Evolutionary conservation across 768 basidiomycete species (phyloP).

Genomic region (Russula olivacea): DNA sequence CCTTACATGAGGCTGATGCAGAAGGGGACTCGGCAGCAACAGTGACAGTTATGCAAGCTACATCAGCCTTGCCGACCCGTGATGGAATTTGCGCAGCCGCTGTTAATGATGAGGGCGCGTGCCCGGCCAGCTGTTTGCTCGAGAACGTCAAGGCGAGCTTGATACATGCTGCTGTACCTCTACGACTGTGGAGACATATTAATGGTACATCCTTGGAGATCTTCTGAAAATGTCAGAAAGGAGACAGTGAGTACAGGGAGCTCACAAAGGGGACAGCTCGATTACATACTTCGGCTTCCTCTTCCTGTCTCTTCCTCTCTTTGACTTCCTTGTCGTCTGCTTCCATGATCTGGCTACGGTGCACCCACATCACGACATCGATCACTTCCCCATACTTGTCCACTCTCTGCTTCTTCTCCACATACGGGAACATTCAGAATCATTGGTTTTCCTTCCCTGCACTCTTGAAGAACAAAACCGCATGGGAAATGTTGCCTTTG

Average conservation of each 20-base stretch:
- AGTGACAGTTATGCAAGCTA: too few species aligned
- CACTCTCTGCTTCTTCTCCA: constrained; percentile 86
- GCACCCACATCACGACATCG: constrained; percentile 93
- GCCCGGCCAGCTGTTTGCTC: constrained; percentile 60
- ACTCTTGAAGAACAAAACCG: constrained; percentile 83
- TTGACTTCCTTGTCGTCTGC: constrained; percentile 76
- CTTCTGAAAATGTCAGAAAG: constrained; percentile 44
- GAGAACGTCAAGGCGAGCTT: too few species aligned
- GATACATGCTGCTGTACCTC: constrained; percentile 74
- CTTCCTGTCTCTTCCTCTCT: constrained; percentile 70
- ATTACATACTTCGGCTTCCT: constrained; percentile 64
- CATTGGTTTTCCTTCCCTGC: constrained; percentile 64
- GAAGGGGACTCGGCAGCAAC: too few species aligned
- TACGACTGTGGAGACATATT: constrained; percentile 65
- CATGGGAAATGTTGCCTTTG: constrained; percentile 89
- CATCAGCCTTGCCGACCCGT: constrained; percentile 90
- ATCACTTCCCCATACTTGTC: constrained; percentile 95
- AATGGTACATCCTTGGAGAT: constrained; percentile 79
- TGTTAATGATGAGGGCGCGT: constrained; percentile 85
- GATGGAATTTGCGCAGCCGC: constrained; percentile 96
- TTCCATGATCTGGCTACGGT: constrained; percentile 85
- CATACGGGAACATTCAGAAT: constrained; percentile 96
- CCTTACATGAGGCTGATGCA: too few species aligned
- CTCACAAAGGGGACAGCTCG: neutral
- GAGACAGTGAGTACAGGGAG: neutral